These are phyloP conservation scores for Phytopythium delawarense DNA, from an alignment of 352 stramenopile genomes.

Conservation along the genomic window DNA sequence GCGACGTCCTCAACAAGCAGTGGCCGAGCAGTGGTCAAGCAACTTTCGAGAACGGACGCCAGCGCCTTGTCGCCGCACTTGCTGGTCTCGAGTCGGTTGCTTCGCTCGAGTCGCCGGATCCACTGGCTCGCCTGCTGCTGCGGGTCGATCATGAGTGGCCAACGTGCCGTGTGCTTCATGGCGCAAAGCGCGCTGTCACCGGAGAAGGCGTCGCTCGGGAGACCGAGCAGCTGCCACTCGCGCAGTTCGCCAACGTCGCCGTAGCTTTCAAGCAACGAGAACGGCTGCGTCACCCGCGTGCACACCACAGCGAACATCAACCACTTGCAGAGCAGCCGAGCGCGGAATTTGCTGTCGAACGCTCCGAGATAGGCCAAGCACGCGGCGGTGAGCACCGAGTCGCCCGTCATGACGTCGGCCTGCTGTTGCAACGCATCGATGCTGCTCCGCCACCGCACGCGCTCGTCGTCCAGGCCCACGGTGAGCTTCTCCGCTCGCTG, in stretches of 20 bases:
- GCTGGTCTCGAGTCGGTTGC: slow-evolving; percentile 58
- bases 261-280: slow-evolving; percentile 63
- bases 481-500: slow-evolving; percentile 62
- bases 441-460: slow-evolving; percentile 59
- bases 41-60: slow-evolving; percentile 34
- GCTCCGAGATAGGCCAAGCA: slow-evolving; percentile 59
- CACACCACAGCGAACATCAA: slow-evolving; percentile 3
- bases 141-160: slow-evolving; percentile 92
- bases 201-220: slow-evolving; percentile 88
- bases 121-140: slow-evolving; percentile 92
- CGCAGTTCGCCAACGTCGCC: slow-evolving; percentile 83
- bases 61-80: slow-evolving; percentile 55
- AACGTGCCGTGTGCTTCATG: slow-evolving; percentile 78
- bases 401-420: slow-evolving; percentile 40
- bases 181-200: slow-evolving; percentile 91
- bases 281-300: slow-evolving; percentile 30
- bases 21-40: slow-evolving; percentile 31
- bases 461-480: slow-evolving; percentile 60
- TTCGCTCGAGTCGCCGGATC: slow-evolving; percentile 85
- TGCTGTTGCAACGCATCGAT: slow-evolving; percentile 55
- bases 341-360: slow-evolving; percentile 50
- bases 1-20: slow-evolving; percentile 58
- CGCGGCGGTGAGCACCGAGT: slow-evolving; percentile 61
- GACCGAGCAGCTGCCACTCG: slow-evolving; percentile 82
- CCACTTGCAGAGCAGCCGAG: slow-evolving; percentile 32